Evolutionary conservation across 495 filamentous ascomycete species (phyloP).

Genomic region (Aspergillus homomorphus): DNA sequence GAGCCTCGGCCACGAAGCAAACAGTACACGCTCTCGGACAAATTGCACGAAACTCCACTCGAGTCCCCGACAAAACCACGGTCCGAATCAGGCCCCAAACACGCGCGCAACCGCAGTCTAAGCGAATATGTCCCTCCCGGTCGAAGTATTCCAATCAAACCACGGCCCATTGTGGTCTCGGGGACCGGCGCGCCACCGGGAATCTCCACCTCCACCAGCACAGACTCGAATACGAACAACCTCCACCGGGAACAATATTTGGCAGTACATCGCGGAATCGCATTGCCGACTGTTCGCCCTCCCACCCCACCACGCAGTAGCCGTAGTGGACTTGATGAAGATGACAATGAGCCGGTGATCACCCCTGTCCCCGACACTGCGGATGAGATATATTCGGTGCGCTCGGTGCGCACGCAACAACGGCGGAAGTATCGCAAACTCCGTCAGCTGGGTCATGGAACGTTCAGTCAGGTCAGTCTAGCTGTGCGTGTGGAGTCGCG

Average conservation of each 20-base stretch:
- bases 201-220: conserved; percentile 40
- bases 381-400: conserved; percentile 44
- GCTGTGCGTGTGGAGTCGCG: conserved; percentile 61
- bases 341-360: conserved; percentile 33
- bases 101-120: conserved; percentile 71
- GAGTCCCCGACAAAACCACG: conserved; percentile 32
- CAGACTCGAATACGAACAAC: conserved; percentile 43
- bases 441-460: conserved; percentile 81
- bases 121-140: conserved; percentile 82
- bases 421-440: conserved; percentile 66
- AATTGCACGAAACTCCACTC: conserved; percentile 34
- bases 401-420: conserved; percentile 44
- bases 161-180: conserved; percentile 69
- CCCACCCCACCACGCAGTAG: conserved; percentile 72
- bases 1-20: conserved; percentile 34
- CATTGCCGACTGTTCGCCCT: conserved; percentile 53
- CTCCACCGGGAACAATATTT: conserved; percentile 81
- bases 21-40: conserved; percentile 35
- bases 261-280: conserved; percentile 70
- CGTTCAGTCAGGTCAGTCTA: conserved; percentile 90
- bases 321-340: conserved; percentile 40
- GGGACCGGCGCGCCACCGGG: conserved; percentile 43
- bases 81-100: conserved; percentile 36
- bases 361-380: conserved; percentile 17
- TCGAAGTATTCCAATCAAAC: conserved; percentile 56